These are phyloP conservation scores for Pseudogymnoascus sp. DNA, from an alignment of 2,329 filamentous ascomycete genomes.

Conservation along the genomic window DNA sequence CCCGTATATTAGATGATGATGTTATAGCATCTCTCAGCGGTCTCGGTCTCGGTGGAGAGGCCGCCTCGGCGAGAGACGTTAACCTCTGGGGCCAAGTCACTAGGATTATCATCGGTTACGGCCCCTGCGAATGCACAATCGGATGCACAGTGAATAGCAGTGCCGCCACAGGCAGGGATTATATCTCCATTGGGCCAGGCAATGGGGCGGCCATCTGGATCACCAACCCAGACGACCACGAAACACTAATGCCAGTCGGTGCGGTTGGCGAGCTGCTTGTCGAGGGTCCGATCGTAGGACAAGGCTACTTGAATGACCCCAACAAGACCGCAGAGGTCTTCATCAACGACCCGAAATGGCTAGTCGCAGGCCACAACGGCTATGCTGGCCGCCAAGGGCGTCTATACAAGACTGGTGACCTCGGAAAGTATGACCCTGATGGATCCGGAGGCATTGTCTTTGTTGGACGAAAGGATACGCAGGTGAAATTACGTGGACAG, in stretches of 20 bases:
- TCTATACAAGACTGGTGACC: constrained; percentile 54
- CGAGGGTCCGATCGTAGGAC: constrained; percentile 50
- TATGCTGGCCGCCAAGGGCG: constrained; percentile 34
- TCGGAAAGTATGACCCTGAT: constrained; percentile 47
- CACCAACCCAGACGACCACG: constrained; percentile 17
- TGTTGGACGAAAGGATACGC: constrained; percentile 59
- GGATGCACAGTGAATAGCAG: constrained; percentile 15
- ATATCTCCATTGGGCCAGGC: constrained; percentile 9
- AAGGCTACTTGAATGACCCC: constrained; percentile 53
- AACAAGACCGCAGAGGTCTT: constrained; percentile 53
- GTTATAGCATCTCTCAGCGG: constrained; percentile 20
- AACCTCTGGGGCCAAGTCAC: constrained; percentile 30
- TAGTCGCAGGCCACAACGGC: constrained; percentile 33
- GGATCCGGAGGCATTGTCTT: constrained; percentile 45
- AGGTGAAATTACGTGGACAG: constrained; percentile 61
- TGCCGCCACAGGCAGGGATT: constrained; percentile 10
- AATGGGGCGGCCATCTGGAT: constrained; percentile 32
- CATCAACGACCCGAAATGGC: constrained; percentile 48
- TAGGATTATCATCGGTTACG: constrained; percentile 37
- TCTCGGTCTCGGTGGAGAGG: constrained; percentile 25
- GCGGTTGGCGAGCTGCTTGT: constrained; percentile 25
- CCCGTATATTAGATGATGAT: constrained; percentile 20
- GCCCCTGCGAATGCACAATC: constrained; percentile 27
- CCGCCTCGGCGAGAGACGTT: constrained; percentile 32
- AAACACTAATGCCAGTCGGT: constrained; percentile 20